phyloP scores from a whole-genome alignment of 2,329 filamentous ascomycete genomes.

The Neofusicoccum umdonicola region DNA sequence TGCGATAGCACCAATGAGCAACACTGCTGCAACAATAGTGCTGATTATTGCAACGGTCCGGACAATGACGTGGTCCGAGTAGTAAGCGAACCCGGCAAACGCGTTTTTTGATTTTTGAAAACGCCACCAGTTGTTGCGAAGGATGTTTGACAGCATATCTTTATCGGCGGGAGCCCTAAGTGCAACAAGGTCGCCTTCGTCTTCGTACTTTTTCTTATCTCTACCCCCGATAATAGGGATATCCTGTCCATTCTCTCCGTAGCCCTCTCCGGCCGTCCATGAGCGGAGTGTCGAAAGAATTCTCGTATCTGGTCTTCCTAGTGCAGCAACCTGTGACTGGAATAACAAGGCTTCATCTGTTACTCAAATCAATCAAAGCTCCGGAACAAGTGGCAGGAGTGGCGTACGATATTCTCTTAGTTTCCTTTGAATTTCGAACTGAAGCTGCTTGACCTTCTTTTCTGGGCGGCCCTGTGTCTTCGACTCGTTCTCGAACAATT shows the following conservation, averaged over 20 bases:
- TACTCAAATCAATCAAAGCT: neutral
- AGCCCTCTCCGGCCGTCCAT: neutral
- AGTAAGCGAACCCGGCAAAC: too few species aligned
- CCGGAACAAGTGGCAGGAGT: neutral
- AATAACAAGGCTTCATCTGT: neutral
- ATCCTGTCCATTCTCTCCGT: too few species aligned
- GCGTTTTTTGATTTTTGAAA: neutral
- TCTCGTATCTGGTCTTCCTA: neutral
- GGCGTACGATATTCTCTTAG: neutral
- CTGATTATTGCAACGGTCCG: too few species aligned
- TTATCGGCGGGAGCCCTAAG: neutral
- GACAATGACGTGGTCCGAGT: too few species aligned
- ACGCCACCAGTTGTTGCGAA: neutral
- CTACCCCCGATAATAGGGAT: neutral
- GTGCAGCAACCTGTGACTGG: neutral
- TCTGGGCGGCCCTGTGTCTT: neutral
- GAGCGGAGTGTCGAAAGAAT: neutral
- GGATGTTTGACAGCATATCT: neutral
- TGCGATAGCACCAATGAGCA: too few species aligned
- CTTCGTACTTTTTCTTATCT: neutral
- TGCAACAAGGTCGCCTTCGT: neutral
- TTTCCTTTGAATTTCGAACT: neutral
- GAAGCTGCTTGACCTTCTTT: neutral
- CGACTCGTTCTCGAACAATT: neutral
- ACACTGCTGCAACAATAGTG: too few species aligned